These are phyloP conservation scores for Solanum arcanum DNA, from an alignment of 257 asterid genomes.

Conservation along the genomic window DNA sequence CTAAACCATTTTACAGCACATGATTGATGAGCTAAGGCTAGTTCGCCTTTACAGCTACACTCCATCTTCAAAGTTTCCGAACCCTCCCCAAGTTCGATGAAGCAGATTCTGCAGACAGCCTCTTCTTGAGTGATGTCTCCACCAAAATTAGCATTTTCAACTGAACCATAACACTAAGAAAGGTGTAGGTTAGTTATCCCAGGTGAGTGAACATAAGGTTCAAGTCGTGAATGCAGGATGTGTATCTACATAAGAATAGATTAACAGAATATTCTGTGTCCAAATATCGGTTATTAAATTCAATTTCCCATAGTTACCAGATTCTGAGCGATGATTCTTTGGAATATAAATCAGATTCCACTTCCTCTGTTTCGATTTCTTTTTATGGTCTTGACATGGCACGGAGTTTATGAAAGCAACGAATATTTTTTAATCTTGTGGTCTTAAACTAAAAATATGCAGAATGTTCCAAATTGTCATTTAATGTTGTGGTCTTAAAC, in stretches of 20 bases:
- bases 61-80: constrained; percentile 81
- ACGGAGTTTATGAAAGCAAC: background rate
- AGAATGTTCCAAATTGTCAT: background rate
- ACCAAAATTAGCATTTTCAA: constrained; percentile 28
- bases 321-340: background rate
- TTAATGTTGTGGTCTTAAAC: background rate
- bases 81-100: constrained; percentile 74
- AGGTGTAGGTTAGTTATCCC: constrained; percentile 12
- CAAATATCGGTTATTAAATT: background rate
- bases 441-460: background rate
- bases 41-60: constrained; percentile 93
- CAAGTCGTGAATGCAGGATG: background rate
- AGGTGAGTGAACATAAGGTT: background rate
- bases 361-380: background rate
- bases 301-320: background rate
- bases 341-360: background rate
- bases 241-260: background rate
- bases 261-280: background rate
- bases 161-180: constrained; percentile 33
- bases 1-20: constrained; percentile 95
- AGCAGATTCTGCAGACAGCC: constrained; percentile 90
- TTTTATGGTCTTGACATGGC: background rate
- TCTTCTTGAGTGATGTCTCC: constrained; percentile 82
- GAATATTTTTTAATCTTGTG: background rate
- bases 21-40: constrained; percentile 88